Conservation (phyloP, 2,329 filamentous ascomycete species). For the Cladosporium sp. region DNA sequence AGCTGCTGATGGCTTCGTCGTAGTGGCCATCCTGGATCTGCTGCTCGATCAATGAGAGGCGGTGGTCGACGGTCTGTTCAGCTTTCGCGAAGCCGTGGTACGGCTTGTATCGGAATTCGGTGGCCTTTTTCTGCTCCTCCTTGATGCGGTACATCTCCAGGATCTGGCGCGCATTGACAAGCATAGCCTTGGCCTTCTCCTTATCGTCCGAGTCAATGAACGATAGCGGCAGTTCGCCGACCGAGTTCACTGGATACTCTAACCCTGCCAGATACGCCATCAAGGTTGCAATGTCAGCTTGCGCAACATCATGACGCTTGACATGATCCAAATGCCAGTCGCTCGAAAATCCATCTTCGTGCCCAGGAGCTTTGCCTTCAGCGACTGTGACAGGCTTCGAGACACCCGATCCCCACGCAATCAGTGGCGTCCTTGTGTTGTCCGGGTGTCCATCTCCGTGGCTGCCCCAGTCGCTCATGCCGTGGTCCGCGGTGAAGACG, state of each 20-base stretch:
- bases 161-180: slow-evolving; percentile 80
- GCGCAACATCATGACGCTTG: slow-evolving; percentile 80
- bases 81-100: slow-evolving; percentile 63
- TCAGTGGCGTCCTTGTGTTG: slow-evolving; percentile 88
- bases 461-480: slow-evolving; percentile 99
- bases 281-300: slow-evolving; percentile 88
- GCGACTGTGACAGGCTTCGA: slow-evolving; percentile 60
- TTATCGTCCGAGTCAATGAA: slow-evolving; percentile 67
- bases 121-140: slow-evolving; percentile 72
- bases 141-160: slow-evolving; percentile 96
- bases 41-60: slow-evolving; percentile 60
- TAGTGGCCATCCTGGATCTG: slow-evolving; percentile 61
- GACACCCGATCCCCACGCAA: slow-evolving; percentile 89
- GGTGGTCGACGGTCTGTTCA: slow-evolving; percentile 57
- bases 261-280: slow-evolving; percentile 90
- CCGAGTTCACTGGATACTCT: slow-evolving; percentile 91
- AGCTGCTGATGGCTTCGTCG: slow-evolving; percentile 73
- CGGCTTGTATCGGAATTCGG: slow-evolving; percentile 69
- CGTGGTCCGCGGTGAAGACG: slow-evolving; percentile 95
- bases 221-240: slow-evolving; percentile 81
- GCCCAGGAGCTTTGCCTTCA: slow-evolving; percentile 62
- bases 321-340: slow-evolving; percentile 82
- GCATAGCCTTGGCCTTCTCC: slow-evolving; percentile 75
- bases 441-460: slow-evolving; percentile 97
- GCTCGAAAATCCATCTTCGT: slow-evolving; percentile 78